phyloP scores from a whole-genome alignment of 345 rosid genomes.

The Excoecaria agallocha region DNA sequence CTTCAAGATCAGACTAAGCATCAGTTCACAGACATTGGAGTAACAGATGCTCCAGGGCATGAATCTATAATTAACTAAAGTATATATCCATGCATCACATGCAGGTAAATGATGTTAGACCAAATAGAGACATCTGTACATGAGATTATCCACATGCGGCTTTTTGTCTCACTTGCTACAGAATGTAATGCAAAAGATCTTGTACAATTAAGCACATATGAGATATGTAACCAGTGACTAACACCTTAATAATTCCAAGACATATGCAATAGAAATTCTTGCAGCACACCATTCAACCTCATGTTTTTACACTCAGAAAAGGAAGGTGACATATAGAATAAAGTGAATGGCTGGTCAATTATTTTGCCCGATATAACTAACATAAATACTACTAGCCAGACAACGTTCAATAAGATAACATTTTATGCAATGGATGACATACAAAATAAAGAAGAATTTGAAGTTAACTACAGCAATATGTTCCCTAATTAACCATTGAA shows the following conservation, averaged over 20 bases:
- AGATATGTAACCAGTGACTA: not conserved
- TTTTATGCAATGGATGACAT: not conserved
- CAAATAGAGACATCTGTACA: not conserved
- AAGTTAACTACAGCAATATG: not conserved
- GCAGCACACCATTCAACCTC: not conserved
- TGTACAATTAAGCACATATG: not conserved
- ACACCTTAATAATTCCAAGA: not conserved
- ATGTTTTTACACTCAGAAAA: not conserved
- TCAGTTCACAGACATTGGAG: not conserved
- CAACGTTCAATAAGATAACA: not conserved
- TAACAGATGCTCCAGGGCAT: not conserved
- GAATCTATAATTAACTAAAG: not conserved
- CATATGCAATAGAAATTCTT: not conserved
- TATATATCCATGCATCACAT: not conserved
- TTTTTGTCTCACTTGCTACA: not conserved
- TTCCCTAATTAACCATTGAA: not conserved
- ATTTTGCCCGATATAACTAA: not conserved
- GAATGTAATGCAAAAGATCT: not conserved
- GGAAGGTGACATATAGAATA: not conserved
- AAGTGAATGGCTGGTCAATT: not conserved
- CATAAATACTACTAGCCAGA: not conserved
- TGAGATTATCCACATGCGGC: not conserved
- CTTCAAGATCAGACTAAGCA: constrained; percentile 10
- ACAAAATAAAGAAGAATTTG: not conserved
- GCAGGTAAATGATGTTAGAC: not conserved